These are phyloP conservation scores for Aspergillus mulundensis DNA, from an alignment of 495 filamentous ascomycete genomes.

Conservation along the genomic window DNA sequence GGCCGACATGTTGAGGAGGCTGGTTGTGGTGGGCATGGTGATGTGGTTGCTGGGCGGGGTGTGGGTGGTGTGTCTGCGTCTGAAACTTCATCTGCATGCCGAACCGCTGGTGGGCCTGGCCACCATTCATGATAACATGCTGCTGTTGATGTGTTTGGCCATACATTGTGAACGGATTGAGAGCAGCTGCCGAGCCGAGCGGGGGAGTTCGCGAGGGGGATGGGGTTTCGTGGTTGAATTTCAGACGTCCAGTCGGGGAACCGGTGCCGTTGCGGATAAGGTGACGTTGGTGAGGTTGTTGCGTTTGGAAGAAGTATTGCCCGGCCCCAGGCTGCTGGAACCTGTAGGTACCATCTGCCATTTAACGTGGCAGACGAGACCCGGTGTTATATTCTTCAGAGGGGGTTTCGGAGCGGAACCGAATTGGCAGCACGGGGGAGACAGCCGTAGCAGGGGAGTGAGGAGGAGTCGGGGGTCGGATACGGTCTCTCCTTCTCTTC, in stretches of 20 bases:
- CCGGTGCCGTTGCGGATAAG: constrained; percentile 54
- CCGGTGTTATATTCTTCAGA: constrained; percentile 31
- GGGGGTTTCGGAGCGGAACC: constrained; percentile 22
- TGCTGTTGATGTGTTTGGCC: constrained; percentile 75
- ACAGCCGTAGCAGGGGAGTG: constrained; percentile 26
- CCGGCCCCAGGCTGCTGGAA: constrained; percentile 68
- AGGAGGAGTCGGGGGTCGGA: constrained; percentile 38
- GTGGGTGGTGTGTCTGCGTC: constrained; percentile 66
- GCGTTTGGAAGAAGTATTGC: constrained; percentile 57
- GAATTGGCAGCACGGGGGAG: constrained; percentile 18
- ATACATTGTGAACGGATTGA: constrained; percentile 74
- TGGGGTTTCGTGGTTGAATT: constrained; percentile 59
- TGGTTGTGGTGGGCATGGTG: constrained; percentile 73
- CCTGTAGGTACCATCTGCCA: constrained; percentile 81
- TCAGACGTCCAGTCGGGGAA: constrained; percentile 42
- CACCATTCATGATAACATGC: constrained; percentile 72
- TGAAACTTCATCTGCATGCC: constrained; percentile 68
- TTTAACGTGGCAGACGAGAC: constrained; percentile 56
- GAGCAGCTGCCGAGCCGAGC: constrained; percentile 60
- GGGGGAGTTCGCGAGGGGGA: constrained; percentile 66
- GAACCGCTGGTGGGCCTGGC: constrained; percentile 57
- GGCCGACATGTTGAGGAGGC: constrained; percentile 56
- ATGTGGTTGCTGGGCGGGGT: constrained; percentile 71
- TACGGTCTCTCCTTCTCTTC: constrained; percentile 51
- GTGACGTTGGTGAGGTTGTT: constrained; percentile 49